These are phyloP conservation scores for Rosa multiflora DNA, from an alignment of 306 rosid species.

Conservation along the genomic window DNA sequence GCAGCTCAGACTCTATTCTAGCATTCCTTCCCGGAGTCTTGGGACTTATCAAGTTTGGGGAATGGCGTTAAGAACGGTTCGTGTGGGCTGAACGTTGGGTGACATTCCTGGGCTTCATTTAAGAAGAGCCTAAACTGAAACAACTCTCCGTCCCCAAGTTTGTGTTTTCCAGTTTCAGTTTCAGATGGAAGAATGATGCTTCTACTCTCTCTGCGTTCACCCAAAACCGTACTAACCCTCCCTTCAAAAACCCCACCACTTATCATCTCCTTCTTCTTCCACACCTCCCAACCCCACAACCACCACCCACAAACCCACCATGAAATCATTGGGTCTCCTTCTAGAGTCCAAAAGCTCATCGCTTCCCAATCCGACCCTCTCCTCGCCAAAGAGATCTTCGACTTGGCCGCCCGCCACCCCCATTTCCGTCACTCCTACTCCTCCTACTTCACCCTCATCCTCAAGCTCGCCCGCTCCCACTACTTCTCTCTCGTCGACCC, in stretches of 20 bases:
- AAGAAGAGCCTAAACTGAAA: too few relatives aligned
- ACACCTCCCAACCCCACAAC: conserved; percentile 13
- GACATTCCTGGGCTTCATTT: too few relatives aligned
- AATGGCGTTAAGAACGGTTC: too few relatives aligned
- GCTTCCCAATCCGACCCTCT: conserved; percentile 80
- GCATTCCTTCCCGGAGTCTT: too few relatives aligned
- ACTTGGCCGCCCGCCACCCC: conserved; percentile 58
- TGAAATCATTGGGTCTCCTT: conserved; percentile 47
- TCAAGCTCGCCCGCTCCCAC: conserved; percentile 67
- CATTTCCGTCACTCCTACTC: conserved; percentile 67
- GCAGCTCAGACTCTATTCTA: too few relatives aligned
- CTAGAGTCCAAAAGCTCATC: conserved; percentile 74
- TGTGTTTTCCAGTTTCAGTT: too few relatives aligned
- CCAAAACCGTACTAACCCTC: conserved; percentile 20
- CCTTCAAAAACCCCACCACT: conserved; percentile 3
- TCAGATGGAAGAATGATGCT: conserved; percentile 17
- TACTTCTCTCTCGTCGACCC: conserved; percentile 61
- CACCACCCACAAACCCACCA: neutral
- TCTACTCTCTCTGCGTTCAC: conserved; percentile 10
- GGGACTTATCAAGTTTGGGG: too few relatives aligned
- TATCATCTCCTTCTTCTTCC: conserved; percentile 1
- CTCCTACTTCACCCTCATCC: conserved; percentile 56
- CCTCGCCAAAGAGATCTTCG: conserved; percentile 79
- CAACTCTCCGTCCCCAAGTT: too few relatives aligned
- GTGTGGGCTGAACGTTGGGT: too few relatives aligned